Conservation (phyloP, 805 yeast genomes). For the Nakazawaea ernobii region DNA sequence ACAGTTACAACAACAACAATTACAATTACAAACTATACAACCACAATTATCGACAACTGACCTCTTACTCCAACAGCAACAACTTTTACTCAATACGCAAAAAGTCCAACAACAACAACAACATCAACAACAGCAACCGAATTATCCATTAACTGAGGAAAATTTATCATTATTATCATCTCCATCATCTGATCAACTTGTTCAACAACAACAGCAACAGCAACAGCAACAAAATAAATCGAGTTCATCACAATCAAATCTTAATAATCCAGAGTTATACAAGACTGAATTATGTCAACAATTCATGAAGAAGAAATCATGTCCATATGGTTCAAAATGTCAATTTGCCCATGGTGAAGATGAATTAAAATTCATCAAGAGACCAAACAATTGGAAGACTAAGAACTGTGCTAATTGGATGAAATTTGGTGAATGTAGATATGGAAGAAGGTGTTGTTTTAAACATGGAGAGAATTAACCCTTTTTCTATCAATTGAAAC, state of each 20-base stretch:
- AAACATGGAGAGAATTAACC: constrained; percentile 52
- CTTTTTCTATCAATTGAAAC: no score
- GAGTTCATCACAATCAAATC: constrained; percentile 13
- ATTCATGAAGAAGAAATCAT: constrained; percentile 59
- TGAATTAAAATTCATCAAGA: constrained; percentile 66
- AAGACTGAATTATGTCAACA: constrained; percentile 89
- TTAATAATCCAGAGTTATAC: constrained; percentile 39
- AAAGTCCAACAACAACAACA: constrained; percentile 1
- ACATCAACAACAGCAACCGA: constrained; percentile 9
- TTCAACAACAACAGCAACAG: constrained; percentile 15
- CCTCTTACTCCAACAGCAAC: not conserved
- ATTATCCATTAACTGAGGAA: constrained; percentile 30
- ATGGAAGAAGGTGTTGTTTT: constrained; percentile 89
- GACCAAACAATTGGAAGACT: constrained; percentile 83
- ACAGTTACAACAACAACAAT: constrained; percentile 11
- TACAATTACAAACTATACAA: constrained; percentile 8
- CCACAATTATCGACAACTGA: not conserved
- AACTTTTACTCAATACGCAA: not conserved
- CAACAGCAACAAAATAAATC: constrained; percentile 8
- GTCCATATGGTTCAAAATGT: constrained; percentile 89
- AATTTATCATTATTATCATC: constrained; percentile 28
- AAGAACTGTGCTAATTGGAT: constrained; percentile 89
- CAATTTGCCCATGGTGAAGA: constrained; percentile 89
- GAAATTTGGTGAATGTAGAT: constrained; percentile 75
- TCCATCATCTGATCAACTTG: constrained; percentile 17